A percentile compares a stretch with the other conserved stretches of the same genome.
phyloP scores from a whole-genome alignment of 345 rosid species.

The Melastoma malabathricum region DNA sequence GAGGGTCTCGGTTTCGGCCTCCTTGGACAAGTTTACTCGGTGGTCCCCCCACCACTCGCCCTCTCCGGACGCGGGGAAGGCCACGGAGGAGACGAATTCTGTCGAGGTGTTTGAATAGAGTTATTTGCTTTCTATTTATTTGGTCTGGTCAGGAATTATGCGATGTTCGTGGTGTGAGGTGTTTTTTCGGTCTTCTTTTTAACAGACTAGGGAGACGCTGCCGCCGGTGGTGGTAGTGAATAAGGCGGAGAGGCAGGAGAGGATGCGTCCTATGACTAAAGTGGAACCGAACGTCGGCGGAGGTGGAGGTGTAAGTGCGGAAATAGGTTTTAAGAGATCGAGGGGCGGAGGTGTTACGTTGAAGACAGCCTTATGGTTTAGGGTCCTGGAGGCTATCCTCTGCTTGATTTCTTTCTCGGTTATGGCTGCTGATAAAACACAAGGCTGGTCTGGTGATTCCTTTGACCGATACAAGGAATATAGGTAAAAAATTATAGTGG shows the following conservation, averaged over 20 bases:
- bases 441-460: slow-evolving; percentile 99
- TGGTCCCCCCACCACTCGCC: slow-evolving; percentile 27
- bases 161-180: too few relatives aligned
- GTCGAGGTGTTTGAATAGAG: neutral
- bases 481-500: slow-evolving; percentile 27
- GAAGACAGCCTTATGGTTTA: slow-evolving; percentile 46
- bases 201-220: neutral
- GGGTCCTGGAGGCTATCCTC: slow-evolving; percentile 50
- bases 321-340: slow-evolving; percentile 22
- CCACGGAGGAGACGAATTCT: neutral
- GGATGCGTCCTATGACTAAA: slow-evolving; percentile 9
- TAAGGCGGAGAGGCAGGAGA: slow-evolving; percentile 30
- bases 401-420: slow-evolving; percentile 90
- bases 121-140: too few relatives aligned
- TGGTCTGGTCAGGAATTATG: too few relatives aligned
- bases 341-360: slow-evolving; percentile 21
- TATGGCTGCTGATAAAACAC: slow-evolving; percentile 93
- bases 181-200: too few relatives aligned
- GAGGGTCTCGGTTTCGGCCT: slow-evolving; percentile 3
- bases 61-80: slow-evolving; percentile 11
- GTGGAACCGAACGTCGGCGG: slow-evolving; percentile 14
- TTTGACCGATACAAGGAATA: slow-evolving; percentile 87
- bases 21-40: slow-evolving; percentile 33
- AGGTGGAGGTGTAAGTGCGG: slow-evolving; percentile 9
- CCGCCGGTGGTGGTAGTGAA: slow-evolving; percentile 20